phyloP scores from a whole-genome alignment of 2,329 filamentous ascomycete genomes.

The Penicillium sp. region DNA sequence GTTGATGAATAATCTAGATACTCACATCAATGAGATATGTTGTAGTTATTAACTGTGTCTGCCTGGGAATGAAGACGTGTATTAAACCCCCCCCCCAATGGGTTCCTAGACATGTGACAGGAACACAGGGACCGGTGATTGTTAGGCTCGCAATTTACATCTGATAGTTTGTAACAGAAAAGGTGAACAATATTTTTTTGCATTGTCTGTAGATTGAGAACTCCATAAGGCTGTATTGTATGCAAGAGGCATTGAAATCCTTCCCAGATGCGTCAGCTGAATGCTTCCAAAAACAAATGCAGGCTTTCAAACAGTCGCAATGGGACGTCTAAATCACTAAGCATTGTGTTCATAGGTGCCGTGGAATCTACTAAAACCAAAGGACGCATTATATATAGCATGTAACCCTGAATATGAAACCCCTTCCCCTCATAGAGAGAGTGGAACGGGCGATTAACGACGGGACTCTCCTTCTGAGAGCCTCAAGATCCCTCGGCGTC shows the following conservation, averaged over 20 bases:
- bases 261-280: too few relatives aligned
- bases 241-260: too few relatives aligned
- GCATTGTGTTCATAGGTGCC: too few relatives aligned
- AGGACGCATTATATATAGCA: slow-evolving; percentile 12
- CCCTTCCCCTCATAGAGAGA: slow-evolving; percentile 47
- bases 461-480: slow-evolving; percentile 46
- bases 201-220: too few relatives aligned
- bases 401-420: slow-evolving; percentile 54
- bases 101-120: slow-evolving; percentile 3
- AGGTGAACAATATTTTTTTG: too few relatives aligned
- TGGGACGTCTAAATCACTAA: too few relatives aligned
- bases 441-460: slow-evolving; percentile 52
- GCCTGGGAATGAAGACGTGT: too few relatives aligned
- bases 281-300: background rate
- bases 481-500: slow-evolving; percentile 40
- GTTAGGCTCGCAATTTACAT: background rate
- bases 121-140: background rate
- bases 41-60: too few relatives aligned
- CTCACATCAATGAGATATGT: background rate
- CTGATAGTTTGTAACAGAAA: too few relatives aligned
- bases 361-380: too few relatives aligned
- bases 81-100: background rate
- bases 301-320: too few relatives aligned
- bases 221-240: too few relatives aligned
- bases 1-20: background rate